A percentile compares a stretch with the other conserved stretches of the same genome.
These are phyloP conservation scores for Eimeria mitis DNA, from an alignment of 169 alveolate genomes.

Conservation along the genomic window DNA sequence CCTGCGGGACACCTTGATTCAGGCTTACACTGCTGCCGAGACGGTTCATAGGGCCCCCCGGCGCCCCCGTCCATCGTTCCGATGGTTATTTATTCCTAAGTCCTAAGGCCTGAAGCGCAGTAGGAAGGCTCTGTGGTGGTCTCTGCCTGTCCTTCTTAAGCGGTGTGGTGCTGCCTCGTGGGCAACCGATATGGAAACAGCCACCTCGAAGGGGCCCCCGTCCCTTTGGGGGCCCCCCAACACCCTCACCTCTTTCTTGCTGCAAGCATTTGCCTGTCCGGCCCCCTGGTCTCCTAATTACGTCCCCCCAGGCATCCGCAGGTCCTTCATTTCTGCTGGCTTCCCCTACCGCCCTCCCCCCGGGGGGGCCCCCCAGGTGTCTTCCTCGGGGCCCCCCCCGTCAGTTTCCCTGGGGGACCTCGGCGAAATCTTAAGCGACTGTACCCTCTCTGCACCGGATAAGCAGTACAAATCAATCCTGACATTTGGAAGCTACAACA, in stretches of 20 bases:
- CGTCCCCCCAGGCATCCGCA: constrained; percentile 43
- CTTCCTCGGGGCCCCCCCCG: background rate
- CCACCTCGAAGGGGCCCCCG: constrained; percentile 43
- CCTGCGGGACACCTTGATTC: background rate
- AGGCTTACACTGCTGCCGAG: constrained; percentile 27
- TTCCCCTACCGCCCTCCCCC: constrained; percentile 46
- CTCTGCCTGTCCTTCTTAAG: background rate
- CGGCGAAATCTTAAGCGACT: constrained; percentile 12
- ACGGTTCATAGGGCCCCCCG: constrained; percentile 34
- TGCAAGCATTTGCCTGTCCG: constrained; percentile 63
- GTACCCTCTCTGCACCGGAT: constrained; percentile 6
- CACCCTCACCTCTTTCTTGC: constrained; percentile 15
- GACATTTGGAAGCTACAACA: constrained; percentile 39
- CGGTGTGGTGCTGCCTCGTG: constrained; percentile 7
- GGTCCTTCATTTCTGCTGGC: constrained; percentile 38
- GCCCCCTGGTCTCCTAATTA: constrained; percentile 64
- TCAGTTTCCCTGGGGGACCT: constrained; percentile 7
- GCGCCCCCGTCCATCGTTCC: background rate
- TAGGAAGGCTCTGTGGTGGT: background rate
- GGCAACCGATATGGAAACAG: constrained; percentile 46
- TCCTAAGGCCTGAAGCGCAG: background rate
- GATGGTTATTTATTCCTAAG: constrained; percentile 8
- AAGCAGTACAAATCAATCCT: constrained; percentile 33
- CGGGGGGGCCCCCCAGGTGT: background rate
- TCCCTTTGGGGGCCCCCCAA: constrained; percentile 74